phyloP scores from a whole-genome alignment of 768 basidiomycete species.

The Tephrocybe sp. region DNA sequence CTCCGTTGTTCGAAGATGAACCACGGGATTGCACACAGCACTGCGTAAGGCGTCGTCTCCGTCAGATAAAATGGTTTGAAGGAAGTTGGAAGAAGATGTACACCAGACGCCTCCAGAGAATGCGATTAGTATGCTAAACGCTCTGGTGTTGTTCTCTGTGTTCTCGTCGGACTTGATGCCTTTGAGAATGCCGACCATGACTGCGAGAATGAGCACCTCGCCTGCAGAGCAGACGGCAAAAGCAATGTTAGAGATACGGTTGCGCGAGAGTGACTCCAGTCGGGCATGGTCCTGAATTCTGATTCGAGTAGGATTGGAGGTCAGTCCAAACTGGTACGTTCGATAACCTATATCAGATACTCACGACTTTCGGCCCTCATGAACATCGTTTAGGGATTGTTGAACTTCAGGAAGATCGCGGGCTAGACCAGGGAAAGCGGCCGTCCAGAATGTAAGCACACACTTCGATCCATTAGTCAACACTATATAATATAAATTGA shows the following conservation, averaged over 20 bases:
- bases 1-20: conserved; percentile 68
- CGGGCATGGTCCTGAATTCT: conserved; percentile 52
- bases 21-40: conserved; percentile 72
- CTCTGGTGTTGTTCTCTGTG: conserved; percentile 71
- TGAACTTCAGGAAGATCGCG: conserved; percentile 70
- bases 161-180: conserved; percentile 60
- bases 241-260: conserved; percentile 74
- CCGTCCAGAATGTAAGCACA: conserved; percentile 79
- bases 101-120: conserved; percentile 79
- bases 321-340: not conserved
- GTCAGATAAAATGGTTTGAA: not conserved
- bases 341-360: conserved; percentile 4
- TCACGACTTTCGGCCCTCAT: conserved; percentile 48
- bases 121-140: conserved; percentile 75
- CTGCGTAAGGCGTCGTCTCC: conserved; percentile 38
- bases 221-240: conserved; percentile 70
- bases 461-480: conserved; percentile 37
- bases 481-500: not conserved
- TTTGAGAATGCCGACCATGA: conserved; percentile 77
- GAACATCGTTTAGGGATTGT: conserved; percentile 41
- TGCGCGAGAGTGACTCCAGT: conserved; percentile 65
- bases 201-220: conserved; percentile 65
- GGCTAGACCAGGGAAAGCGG: conserved; percentile 77
- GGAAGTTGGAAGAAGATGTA: conserved; percentile 29
- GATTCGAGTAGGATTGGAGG: not conserved